Base-by-base conservation (phyloP, 139 green algal genomes). In the Ostreobium quekettii region DNA sequence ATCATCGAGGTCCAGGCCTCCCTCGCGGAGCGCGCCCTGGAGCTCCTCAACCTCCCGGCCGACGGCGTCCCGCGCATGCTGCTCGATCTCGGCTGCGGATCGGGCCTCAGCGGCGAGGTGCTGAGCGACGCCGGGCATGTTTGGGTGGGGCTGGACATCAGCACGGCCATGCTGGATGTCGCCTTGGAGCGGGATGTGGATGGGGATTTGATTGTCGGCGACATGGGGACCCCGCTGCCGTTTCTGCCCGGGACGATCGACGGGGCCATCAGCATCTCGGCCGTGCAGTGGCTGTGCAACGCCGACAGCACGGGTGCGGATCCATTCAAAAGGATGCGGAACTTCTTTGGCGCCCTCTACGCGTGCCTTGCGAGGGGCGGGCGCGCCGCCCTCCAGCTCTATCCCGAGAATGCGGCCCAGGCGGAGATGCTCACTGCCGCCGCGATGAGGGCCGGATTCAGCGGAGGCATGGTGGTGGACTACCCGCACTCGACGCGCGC, bases 231-330 rank as follows among this genome's bases (percentile, higher is more conserved):
- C 28, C 90, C 86, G 0, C 60, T 96, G 71, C 88, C 89, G 0
- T 74, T 97, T 60, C 76, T 85, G 1, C 33, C 48, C 3, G 83
- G 80, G 31, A 63, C 60, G 36, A 88, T 96, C 74, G 84, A 93
- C 62, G 87, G 86, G 0, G 89, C 85, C 42, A 89, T 96, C 67
- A 83, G 67, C 75, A 91, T 91, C 70, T 85, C 71, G 4, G 87
- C 86, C 6, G 76, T 93, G 61, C 91, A 96, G 78, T 96, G 91
- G 90, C 82, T 97, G n/a, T 96, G 91, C 80, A 97, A 96, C 71
- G 91, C 91, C 1, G 93, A 99, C 82, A 83, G 71, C 6, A 76
- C 65, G 19, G 48, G 35, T 1, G 67, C 93, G 53, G 86, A 96
- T 47, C 94, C 94, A 0, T 75, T 85, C 8, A 37, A 31, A 28